Evolutionary conservation across 164 flowering plant genomes (phyloP).

Genomic region (grape (Vitis vinifera)): ASM3070453v1 NC_081815.1:2114501-2115000

Average conservation of each 20-base stretch:
- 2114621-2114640: conserved; percentile 80
- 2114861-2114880: conserved; percentile 85
- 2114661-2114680: conserved; percentile 83
- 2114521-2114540: neutral
- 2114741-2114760: neutral
- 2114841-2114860: conserved; percentile 88
- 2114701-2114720: conserved; percentile 82
- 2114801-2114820: neutral
- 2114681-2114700: conserved; percentile 98
- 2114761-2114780: neutral
- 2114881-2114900: conserved; percentile 82
- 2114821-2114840: conserved; percentile 49
- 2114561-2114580: neutral
- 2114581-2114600: conserved; percentile 7
- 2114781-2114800: neutral
- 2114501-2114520: too few relatives aligned
- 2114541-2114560: neutral
- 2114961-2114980: neutral
- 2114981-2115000: neutral
- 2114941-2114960: neutral
- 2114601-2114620: conserved; percentile 86
- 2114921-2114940: conserved; percentile 18
- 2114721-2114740: too few relatives aligned
- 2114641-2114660: conserved; percentile 81
- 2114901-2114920: conserved; percentile 72